Percentiles rank a stretch among this genome's conserved stretches.
These are phyloP conservation scores for Trypanosoma platydactyli DNA, from an alignment of 208 protist species.

Conservation along the genomic window DNA sequence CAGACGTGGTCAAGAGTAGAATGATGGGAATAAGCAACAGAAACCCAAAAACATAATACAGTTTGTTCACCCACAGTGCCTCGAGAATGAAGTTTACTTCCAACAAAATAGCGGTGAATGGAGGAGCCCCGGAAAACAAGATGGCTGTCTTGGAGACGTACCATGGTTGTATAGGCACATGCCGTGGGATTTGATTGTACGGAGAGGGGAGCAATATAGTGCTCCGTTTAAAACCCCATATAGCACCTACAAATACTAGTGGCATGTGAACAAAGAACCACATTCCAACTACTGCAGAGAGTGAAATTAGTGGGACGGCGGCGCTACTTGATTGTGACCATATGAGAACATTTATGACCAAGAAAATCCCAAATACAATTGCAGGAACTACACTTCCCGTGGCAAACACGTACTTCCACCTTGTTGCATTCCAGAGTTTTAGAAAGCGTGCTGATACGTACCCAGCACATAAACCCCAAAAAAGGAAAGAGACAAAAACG, in stretches of 20 bases:
- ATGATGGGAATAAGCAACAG: slow-evolving; percentile 94
- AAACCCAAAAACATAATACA: slow-evolving; percentile 97
- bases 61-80: slow-evolving; percentile 87
- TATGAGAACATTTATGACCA: slow-evolving; percentile 42
- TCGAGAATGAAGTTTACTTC: slow-evolving; percentile 97
- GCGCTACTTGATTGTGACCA: slow-evolving; percentile 32
- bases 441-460: slow-evolving; percentile 77
- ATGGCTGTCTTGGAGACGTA: slow-evolving; percentile 54
- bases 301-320: slow-evolving; percentile 47
- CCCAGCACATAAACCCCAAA: slow-evolving; percentile 71
- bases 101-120: slow-evolving; percentile 97
- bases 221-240: slow-evolving; percentile 86
- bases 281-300: slow-evolving; percentile 48
- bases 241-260: slow-evolving; percentile 90
- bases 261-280: slow-evolving; percentile 94
- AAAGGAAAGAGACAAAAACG: slow-evolving; percentile 41
- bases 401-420: slow-evolving; percentile 77
- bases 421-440: slow-evolving; percentile 51
- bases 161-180: slow-evolving; percentile 83
- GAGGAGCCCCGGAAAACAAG: slow-evolving; percentile 82
- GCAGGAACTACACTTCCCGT: slow-evolving; percentile 39
- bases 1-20: slow-evolving; percentile 91
- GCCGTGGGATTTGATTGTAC: slow-evolving; percentile 95
- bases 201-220: slow-evolving; percentile 64
- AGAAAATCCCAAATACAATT: slow-evolving; percentile 36